Base-by-base conservation (phyloP, 2,329 filamentous ascomycete genomes). In the Cladosporium sp. region DNA sequence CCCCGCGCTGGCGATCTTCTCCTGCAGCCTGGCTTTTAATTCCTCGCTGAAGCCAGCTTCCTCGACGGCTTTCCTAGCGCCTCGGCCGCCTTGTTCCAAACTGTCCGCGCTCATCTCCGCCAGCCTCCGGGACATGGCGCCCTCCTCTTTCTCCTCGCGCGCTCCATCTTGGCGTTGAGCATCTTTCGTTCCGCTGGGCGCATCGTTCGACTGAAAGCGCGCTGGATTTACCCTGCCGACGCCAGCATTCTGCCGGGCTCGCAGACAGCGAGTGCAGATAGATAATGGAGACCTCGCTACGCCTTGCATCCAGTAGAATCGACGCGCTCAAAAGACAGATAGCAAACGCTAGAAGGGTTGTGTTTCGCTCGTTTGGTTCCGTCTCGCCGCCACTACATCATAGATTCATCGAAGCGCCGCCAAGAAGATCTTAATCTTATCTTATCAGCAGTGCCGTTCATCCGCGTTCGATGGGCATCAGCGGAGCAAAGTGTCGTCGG, bases 31-130 rank as follows among this genome's bases (percentile, higher is more conserved):
- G 51, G 68, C 70, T 66, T 79, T 82, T 58, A 85, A 66, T 4
- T 83, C 80, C 46, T 82, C 78, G 54, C 78, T 81, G 68, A 85
- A 85, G 44, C 80, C 80, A 28, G 78, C 80, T 57, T 83, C 78
- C 60, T 78, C 71, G n/a, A 85, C 72, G 45, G 78, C 78, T 60
- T 77, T 81, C 43, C 69, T 72, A 32, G 80, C 77, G 51, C 77
- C 74, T 54, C 75, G 74, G 28, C 79, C 77, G 32, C 79, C 79
- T 48, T 74, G 73, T 43, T 79, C 72, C 28, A 85, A 68, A 13
- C 74, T 73, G 56, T 83, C 76, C 57, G 84, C 80, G 41, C 77
- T 81, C 79, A 85, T 79, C 54, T 79, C 74, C 4, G 76, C 74
- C 53, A 85, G 66, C 14, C 80, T 73, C 14, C 78, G 71, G 2